Evolutionary conservation across 345 rosid species (phyloP).

Genomic region (Microthlaspi erraticum): DNA sequence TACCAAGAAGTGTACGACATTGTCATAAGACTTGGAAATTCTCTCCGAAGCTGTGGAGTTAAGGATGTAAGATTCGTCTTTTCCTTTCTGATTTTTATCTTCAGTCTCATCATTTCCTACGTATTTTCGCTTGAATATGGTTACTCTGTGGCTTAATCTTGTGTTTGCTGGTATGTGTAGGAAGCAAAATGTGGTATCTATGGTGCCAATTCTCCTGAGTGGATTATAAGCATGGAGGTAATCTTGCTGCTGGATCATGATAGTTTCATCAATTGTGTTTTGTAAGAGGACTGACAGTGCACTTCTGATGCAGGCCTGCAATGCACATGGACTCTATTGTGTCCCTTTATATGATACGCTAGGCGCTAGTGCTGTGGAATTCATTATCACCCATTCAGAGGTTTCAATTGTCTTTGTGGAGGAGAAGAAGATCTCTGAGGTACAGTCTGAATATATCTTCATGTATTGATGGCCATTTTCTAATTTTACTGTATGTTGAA

Average conservation of each 20-base stretch:
- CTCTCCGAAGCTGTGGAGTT: conserved; percentile 70
- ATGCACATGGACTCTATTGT: conserved; percentile 84
- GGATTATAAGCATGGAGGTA: conserved; percentile 98
- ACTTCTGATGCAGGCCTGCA: conserved; percentile 70
- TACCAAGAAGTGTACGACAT: conserved; percentile 72
- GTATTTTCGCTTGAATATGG: background rate
- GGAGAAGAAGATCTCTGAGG: conserved; percentile 81
- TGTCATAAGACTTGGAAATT: conserved; percentile 72
- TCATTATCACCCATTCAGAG: conserved; percentile 75
- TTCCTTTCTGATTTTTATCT: background rate
- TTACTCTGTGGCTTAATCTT: background rate
- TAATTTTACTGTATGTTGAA: background rate
- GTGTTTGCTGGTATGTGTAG: conserved; percentile 40
- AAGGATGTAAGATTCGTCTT: conserved; percentile 49
- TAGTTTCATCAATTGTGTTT: conserved; percentile 12
- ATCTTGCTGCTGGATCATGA: conserved; percentile 2
- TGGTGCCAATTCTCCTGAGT: conserved; percentile 76
- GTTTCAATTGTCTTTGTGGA: conserved; percentile 78
- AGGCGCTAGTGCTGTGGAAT: conserved; percentile 86
- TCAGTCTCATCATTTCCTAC: background rate
- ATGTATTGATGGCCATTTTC: background rate
- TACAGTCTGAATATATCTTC: conserved; percentile 21
- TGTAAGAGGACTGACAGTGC: conserved; percentile 13
- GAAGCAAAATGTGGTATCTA: conserved; percentile 80
- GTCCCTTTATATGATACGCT: conserved; percentile 89